These are phyloP conservation scores for Jimgerdemannia lactiflua DNA, from an alignment of 192 early-diverging fungal genomes.

Conservation along the genomic window DNA sequence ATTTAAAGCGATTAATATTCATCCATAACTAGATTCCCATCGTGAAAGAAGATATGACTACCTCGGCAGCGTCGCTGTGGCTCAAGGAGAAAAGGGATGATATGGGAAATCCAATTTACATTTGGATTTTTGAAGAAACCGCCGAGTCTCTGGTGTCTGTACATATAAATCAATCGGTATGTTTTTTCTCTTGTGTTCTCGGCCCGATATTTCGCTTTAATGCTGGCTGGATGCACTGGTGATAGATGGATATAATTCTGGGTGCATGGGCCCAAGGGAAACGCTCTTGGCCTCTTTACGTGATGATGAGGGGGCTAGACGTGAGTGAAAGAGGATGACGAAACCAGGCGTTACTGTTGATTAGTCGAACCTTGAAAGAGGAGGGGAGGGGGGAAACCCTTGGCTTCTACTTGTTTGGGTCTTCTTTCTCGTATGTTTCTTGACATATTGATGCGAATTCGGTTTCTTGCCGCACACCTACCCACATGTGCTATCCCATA, in stretches of 20 bases:
- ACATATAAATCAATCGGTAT: constrained; percentile 2
- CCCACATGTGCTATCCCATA: background rate
- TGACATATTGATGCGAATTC: background rate
- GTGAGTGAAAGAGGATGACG: too few species aligned
- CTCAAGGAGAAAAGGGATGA: constrained; percentile 52
- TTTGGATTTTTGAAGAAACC: constrained; percentile 68
- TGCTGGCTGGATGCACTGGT: background rate
- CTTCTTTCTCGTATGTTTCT: background rate
- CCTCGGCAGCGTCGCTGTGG: constrained; percentile 60
- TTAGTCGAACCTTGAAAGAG: background rate
- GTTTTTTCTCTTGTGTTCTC: constrained; percentile 4
- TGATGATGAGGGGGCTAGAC: too few species aligned
- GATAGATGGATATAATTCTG: background rate
- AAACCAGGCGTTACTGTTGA: background rate
- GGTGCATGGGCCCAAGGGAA: too few species aligned
- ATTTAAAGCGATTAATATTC: background rate
- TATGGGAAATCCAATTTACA: constrained; percentile 39
- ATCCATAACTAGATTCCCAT: constrained; percentile 42
- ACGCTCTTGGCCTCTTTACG: too few species aligned
- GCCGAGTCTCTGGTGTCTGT: constrained; percentile 33
- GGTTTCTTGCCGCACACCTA: background rate
- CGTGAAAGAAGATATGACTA: constrained; percentile 45
- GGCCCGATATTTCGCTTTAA: background rate
- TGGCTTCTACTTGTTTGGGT: constrained; percentile 7
- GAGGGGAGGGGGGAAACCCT: background rate